A percentile compares a stretch with the other conserved stretches of the same genome.
These are phyloP conservation scores for Debaryomyces sp. DNA, from an alignment of 1,139 yeast genomes.

Conservation along the genomic window DNA sequence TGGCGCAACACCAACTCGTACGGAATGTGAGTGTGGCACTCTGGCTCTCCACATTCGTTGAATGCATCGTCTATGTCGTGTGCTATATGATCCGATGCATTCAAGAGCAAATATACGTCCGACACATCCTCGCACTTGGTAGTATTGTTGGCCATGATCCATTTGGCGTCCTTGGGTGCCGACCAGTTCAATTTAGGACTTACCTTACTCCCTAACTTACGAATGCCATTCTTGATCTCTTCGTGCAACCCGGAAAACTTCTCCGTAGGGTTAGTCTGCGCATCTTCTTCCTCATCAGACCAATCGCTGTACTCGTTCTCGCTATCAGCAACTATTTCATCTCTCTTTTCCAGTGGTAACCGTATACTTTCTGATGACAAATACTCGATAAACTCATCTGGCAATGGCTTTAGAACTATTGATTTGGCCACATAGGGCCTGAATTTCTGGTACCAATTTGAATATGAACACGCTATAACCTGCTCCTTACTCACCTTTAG, in stretches of 20 bases:
- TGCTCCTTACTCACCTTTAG: conserved; percentile 50
- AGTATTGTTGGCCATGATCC: conserved; percentile 83
- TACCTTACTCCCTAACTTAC: conserved; percentile 56
- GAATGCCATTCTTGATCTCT: conserved; percentile 44
- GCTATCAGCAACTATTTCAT: conserved; percentile 40
- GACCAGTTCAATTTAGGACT: conserved; percentile 96
- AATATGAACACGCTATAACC: conserved; percentile 67
- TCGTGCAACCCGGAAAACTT: conserved; percentile 63
- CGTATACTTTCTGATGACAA: conserved; percentile 75
- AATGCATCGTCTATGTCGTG: conserved; percentile 83
- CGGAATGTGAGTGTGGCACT: conserved; percentile 22
- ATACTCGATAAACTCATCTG: conserved; percentile 68
- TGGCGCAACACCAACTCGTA: conserved; percentile 75
- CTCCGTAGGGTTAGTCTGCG: conserved; percentile 38
- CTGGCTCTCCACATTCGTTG: conserved; percentile 36
- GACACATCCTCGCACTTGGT: conserved; percentile 68
- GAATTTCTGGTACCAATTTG: conserved; percentile 70
- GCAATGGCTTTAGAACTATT: conserved; percentile 63
- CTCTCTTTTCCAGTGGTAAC: conserved; percentile 54
- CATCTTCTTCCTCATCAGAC: conserved; percentile 41
- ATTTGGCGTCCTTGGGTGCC: conserved; percentile 89
- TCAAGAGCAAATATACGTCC: conserved; percentile 78
- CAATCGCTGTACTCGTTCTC: conserved; percentile 75
- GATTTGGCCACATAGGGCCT: conserved; percentile 53
- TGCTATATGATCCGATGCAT: conserved; percentile 83